Evolutionary conservation across 2,329 filamentous ascomycete genomes (phyloP), one percentile per base, ranked within the genome.

Genomic region (Aureobasidium sp.): DNA sequence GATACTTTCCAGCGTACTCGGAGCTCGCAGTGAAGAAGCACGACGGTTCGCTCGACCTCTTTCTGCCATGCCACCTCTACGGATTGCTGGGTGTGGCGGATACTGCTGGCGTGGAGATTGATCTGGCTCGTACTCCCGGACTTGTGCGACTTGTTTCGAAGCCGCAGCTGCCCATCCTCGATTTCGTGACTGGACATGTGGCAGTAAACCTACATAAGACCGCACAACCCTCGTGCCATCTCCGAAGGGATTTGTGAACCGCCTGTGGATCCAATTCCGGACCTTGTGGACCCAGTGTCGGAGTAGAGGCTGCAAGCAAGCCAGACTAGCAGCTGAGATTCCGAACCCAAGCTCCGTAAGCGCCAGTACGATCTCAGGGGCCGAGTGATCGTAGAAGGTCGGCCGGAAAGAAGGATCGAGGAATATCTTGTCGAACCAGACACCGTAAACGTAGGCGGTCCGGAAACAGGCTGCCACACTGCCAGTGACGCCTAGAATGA

Each of bases 401-500:
- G 34, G 24, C 7, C n/a, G 24, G 17, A 25, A 22, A 22, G 11
- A 6, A 11, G 35, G 45, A 16, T 50, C 17, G 22, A 55, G 51
- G 55, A 63, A 64, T 37, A 62, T 60, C 6, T 17, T 11, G 27
- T 62, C 42, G 10, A 50, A 50, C 34, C 35, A 50, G 3, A 50
- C 35, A 12, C 45, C 45, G 16, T 49, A 49, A 17, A 65, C 58
- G 37, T 60, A 63, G 2, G 35, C 37, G 24, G 64, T 57, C 10
- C 62, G 58, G 8, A 64, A 55, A 35, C 64, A 41, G 21, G 60
- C 60, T 24, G 61, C 56, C 11, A 62, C 53, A 39, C 60, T 62
- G 4, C 60, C 64, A 11, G 55, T 50, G 29, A 57, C 58, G n/a
- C 68, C 73, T 12, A 75, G 61, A 3, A 66, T 61, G 34, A 75